Evolutionary conservation across 176 grass and related monocot genomes (phyloP).

Genomic region (Oryza glumipatula): DNA sequence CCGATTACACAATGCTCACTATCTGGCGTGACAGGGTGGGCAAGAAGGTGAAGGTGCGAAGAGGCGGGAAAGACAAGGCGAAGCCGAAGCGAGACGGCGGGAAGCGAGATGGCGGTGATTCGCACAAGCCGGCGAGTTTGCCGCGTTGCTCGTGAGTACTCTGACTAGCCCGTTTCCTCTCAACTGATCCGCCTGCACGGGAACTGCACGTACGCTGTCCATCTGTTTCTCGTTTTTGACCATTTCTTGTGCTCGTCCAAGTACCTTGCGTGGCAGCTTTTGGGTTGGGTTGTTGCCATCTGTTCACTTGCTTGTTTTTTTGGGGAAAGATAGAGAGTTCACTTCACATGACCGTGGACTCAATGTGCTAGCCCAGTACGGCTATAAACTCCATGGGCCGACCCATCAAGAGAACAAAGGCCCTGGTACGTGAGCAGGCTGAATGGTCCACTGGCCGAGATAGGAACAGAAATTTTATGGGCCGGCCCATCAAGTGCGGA

Average conservation of each 20-base stretch:
- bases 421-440: too few relatives aligned
- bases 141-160: conserved; percentile 65
- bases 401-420: too few relatives aligned
- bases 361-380: too few relatives aligned
- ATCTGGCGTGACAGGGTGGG: conserved; percentile 30
- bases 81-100: conserved; percentile 33
- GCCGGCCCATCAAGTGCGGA: neutral
- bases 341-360: too few relatives aligned
- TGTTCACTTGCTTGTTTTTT: too few relatives aligned
- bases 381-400: too few relatives aligned
- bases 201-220: too few relatives aligned
- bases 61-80: conserved; percentile 44
- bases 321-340: too few relatives aligned
- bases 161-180: neutral
- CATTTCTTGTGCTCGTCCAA: neutral
- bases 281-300: neutral
- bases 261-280: neutral
- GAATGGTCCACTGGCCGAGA: too few relatives aligned
- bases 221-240: neutral
- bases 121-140: conserved; percentile 47
- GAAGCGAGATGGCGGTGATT: conserved; percentile 29
- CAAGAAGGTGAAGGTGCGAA: conserved; percentile 35
- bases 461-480: neutral
- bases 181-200: neutral
- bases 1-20: neutral